Evolutionary conservation across 139 green algal genomes (phyloP).

Genomic region (Zygnema cylindricum): DNA sequence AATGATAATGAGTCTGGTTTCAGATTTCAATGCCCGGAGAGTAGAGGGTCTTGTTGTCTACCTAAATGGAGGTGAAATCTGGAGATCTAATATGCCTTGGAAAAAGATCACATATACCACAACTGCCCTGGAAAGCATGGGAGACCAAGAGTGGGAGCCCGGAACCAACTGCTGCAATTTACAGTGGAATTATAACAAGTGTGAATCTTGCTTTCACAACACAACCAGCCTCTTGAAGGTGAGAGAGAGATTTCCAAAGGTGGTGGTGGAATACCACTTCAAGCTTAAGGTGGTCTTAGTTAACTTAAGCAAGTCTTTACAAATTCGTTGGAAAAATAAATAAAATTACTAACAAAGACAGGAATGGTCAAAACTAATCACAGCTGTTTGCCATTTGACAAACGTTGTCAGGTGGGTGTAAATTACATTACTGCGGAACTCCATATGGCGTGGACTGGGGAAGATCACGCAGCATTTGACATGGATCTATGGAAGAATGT

Average conservation of each 20-base stretch:
- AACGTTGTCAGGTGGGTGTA: conserved; percentile 13
- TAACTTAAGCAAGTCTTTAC: no score
- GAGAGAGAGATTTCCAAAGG: background rate
- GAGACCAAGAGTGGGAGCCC: no score
- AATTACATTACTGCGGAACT: conserved; percentile 51
- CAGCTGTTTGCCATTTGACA: background rate
- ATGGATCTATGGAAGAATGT: conserved; percentile 17
- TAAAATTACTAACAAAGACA: no score
- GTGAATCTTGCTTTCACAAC: background rate
- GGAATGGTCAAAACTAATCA: background rate
- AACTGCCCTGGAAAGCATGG: background rate
- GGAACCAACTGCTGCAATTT: no score
- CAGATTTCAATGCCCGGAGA: conserved; percentile 1
- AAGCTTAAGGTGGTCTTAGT: no score
- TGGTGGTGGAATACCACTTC: no score
- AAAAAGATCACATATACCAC: background rate
- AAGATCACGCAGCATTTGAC: conserved; percentile 35
- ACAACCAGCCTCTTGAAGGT: background rate
- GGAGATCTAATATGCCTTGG: conserved; percentile 31
- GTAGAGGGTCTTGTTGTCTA: conserved; percentile 47
- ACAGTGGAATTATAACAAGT: background rate
- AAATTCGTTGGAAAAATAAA: no score
- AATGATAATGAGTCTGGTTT: background rate
- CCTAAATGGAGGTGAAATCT: conserved; percentile 41
- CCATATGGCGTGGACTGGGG: conserved; percentile 28